Conservation (phyloP, 2,329 filamentous ascomycete species). For the Podosphaera aphanis region DNA sequence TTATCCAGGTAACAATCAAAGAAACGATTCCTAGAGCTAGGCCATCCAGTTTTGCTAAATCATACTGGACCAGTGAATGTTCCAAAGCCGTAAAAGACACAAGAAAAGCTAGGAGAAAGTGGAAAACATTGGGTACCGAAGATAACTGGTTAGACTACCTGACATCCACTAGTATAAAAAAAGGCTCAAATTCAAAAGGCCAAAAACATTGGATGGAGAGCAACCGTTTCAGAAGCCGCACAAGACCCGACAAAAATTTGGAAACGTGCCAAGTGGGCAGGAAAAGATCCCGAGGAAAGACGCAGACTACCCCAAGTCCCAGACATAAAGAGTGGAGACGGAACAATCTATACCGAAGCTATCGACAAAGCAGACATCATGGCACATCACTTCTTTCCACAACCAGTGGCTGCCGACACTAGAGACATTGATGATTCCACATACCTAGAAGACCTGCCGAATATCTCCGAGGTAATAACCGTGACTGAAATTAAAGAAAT, state of each 20-base stretch:
- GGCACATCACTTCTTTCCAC: not conserved
- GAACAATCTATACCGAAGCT: not conserved
- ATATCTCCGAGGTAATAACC: no score
- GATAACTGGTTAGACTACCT: not conserved
- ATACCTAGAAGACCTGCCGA: no score
- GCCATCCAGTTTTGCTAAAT: no score
- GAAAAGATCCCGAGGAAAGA: not conserved
- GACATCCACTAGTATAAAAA: not conserved
- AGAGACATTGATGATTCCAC: no score
- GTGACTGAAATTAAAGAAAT: no score
- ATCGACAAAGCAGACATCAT: not conserved
- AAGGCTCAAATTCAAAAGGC: not conserved
- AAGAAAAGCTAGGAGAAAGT: no score
- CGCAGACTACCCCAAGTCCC: constrained; percentile 1
- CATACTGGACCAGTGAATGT: no score
- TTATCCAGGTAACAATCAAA: no score
- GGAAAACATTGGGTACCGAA: not conserved
- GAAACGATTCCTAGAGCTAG: no score
- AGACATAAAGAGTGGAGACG: not conserved
- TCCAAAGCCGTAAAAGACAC: no score
- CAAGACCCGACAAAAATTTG: not conserved
- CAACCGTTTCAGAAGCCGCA: constrained; percentile 1
- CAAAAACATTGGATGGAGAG: constrained; percentile 1
- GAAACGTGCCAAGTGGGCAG: not conserved
- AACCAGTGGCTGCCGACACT: no score